phyloP scores from a whole-genome alignment of 805 yeast species.

The Isabelozyma rhagii region DNA sequence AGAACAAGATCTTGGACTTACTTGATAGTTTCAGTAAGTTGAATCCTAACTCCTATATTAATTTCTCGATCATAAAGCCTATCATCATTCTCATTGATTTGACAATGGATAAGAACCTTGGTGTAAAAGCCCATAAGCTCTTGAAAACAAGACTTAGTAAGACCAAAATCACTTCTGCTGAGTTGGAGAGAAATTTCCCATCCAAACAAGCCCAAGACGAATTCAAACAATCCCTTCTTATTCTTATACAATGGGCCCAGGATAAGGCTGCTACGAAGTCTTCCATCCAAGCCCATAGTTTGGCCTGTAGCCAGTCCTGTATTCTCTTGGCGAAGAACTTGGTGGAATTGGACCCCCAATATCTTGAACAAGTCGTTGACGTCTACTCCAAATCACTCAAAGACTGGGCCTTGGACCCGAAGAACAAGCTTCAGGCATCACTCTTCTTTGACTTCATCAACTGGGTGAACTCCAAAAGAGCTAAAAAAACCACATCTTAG shows the following conservation, averaged over 20 bases:
- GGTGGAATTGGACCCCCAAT: conserved; percentile 26
- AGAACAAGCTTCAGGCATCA: conserved; percentile 48
- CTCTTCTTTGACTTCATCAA: conserved; percentile 76
- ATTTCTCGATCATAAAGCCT: conserved; percentile 49
- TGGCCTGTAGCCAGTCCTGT: conserved; percentile 65
- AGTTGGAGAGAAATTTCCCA: conserved; percentile 12
- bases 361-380: conserved; percentile 46
- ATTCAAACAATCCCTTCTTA: conserved; percentile 19
- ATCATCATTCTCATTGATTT: conserved; percentile 57
- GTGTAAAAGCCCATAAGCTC: conserved; percentile 72
- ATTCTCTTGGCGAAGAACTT: conserved; percentile 63
- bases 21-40: conserved; percentile 58
- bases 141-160: conserved; percentile 61
- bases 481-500: neutral
- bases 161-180: conserved; percentile 27
- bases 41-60: conserved; percentile 39
- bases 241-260: conserved; percentile 42
- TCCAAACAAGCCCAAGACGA: conserved; percentile 11
- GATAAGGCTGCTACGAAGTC: conserved; percentile 37
- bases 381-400: conserved; percentile 56
- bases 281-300: conserved; percentile 45
- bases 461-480: conserved; percentile 57
- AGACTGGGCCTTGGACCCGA: conserved; percentile 53
- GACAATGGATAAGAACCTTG: conserved; percentile 68
- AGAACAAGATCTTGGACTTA: conserved; percentile 74